These are phyloP conservation scores for Fomitopsis pulvina DNA, from an alignment of 768 basidiomycete genomes.

Conservation along the genomic window DNA sequence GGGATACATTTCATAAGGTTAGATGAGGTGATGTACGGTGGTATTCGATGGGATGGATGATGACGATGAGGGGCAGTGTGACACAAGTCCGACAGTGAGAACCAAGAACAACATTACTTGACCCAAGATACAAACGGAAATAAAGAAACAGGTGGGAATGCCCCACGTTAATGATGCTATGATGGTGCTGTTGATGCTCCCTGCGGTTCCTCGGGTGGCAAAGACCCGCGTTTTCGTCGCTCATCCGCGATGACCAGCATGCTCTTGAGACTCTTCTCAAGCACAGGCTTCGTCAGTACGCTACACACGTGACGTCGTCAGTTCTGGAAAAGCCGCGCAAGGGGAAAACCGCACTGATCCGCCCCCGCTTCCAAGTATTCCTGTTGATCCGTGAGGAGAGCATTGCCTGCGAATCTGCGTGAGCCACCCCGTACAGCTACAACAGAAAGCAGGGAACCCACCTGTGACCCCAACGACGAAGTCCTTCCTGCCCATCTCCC, in stretches of 20 bases:
- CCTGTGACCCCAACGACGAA: slow-evolving; percentile 83
- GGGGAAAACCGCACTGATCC: slow-evolving; percentile 47
- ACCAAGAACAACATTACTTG: too few relatives aligned
- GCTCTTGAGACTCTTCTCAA: slow-evolving; percentile 43
- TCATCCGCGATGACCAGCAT: slow-evolving; percentile 38
- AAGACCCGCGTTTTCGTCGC: slow-evolving; percentile 25
- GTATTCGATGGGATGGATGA: too few relatives aligned
- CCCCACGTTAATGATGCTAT: background rate
- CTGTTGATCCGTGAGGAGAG: slow-evolving; percentile 51
- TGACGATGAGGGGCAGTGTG: too few relatives aligned
- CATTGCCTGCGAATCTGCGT: slow-evolving; percentile 15
- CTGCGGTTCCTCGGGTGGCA: slow-evolving; percentile 3
- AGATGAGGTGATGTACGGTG: too few relatives aligned
- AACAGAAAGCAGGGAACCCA: slow-evolving; percentile 20
- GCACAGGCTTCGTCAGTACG: slow-evolving; percentile 75
- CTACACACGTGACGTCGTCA: slow-evolving; percentile 27
- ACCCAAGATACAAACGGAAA: too few relatives aligned
- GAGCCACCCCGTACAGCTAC: background rate
- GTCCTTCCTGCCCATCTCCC: slow-evolving; percentile 59
- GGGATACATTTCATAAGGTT: too few relatives aligned
- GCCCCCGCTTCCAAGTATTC: slow-evolving; percentile 74
- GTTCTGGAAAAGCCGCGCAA: background rate
- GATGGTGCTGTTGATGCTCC: slow-evolving; percentile 1
- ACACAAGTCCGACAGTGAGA: background rate
- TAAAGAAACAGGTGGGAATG: background rate